Base-by-base conservation (phyloP, 2,329 filamentous ascomycete species). In the Pseudogymnoascus sp. region DNA sequence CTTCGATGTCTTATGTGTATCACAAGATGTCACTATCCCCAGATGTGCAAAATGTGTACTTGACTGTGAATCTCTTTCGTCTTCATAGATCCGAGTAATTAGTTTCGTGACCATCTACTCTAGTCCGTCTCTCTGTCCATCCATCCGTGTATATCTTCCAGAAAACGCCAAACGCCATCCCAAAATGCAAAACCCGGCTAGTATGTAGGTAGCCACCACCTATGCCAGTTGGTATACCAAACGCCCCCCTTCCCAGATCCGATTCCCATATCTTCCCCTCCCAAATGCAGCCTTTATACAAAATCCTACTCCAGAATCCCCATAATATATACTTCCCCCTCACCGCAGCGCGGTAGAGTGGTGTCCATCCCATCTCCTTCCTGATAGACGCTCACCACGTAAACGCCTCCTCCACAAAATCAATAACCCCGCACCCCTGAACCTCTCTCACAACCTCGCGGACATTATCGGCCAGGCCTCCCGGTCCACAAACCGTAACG, bases 391-490 rank as follows among this genome's bases (percentile, higher is more conserved):
- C 8, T 41, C 62, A 74, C 73, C 73, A 74, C 5, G 85, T 87
- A 70, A 93, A 93, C 65, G 84, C 87, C 76, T 93, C 90, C 75
- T 93, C 89, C 9, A 89, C 79, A 70, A 91, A 91, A 72, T 92
- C 88, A 14, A 93, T 79, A 43, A 88, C 85, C 1, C 75, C 76
- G 18, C 81, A 76, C 63, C 87, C 83, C 71, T 89, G 83, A 3
- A 84, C 80, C 61, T 80, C 78, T 31, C 89, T 80, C 21, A 89
- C 88, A 1, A 87, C 88, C 31, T 82, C 79, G 55, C 90, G 80
- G 1, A 93, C 88, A 71, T 92, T 89, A 68, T 93, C 90, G 7
- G 87, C 88, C 67, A 93, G 75, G 2, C 84, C 84, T 23, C 90
- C 90, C 8, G 89, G 87, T 3, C 90, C 90, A 69, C 90, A 93